Evolutionary conservation across 306 rosid species (phyloP).

Genomic region (Urtica urens): DNA sequence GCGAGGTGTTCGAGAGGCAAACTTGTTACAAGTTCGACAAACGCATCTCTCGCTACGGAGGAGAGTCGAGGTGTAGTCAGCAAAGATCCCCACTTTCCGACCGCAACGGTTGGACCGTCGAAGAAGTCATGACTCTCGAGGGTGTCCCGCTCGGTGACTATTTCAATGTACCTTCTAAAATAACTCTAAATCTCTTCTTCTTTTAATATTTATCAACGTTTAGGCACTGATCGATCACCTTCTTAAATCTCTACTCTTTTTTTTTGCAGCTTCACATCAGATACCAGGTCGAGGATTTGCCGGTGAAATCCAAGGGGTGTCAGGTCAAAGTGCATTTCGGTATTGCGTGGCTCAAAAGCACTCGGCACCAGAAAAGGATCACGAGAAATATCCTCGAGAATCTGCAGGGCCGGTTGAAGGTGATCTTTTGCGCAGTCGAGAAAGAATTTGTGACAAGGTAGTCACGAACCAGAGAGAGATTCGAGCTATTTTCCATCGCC

Average conservation of each 20-base stretch:
- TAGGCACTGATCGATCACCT: too few relatives aligned
- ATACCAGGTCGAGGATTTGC: conserved; percentile 64
- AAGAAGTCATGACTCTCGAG: conserved; percentile 84
- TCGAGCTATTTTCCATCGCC: too few relatives aligned
- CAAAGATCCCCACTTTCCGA: conserved; percentile 42
- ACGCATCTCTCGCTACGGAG: conserved; percentile 53
- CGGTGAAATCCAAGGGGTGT: conserved; percentile 42
- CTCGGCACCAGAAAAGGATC: conserved; percentile 67
- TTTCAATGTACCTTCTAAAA: conserved; percentile 47
- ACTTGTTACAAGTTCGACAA: conserved; percentile 63
- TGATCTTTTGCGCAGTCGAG: conserved; percentile 41
- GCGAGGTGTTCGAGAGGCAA: conserved; percentile 52
- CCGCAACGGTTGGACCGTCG: conserved; percentile 63
- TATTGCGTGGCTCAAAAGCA: conserved; percentile 79
- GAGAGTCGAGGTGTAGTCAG: conserved; percentile 78
- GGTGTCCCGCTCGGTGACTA: conserved; percentile 77
- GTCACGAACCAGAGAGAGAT: too few relatives aligned
- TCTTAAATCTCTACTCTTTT: conserved; percentile 7
- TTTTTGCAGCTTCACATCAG: conserved; percentile 65
- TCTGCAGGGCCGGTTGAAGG: conserved; percentile 38
- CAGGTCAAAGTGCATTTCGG: conserved; percentile 57
- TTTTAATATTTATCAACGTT: too few relatives aligned
- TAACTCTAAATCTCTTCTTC: conserved; percentile 14
- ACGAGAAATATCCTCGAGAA: conserved; percentile 58
- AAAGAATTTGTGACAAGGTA: conserved; percentile 44